Conservation (phyloP, 768 basidiomycete species). For the Boletus pseudopeckii region DNA sequence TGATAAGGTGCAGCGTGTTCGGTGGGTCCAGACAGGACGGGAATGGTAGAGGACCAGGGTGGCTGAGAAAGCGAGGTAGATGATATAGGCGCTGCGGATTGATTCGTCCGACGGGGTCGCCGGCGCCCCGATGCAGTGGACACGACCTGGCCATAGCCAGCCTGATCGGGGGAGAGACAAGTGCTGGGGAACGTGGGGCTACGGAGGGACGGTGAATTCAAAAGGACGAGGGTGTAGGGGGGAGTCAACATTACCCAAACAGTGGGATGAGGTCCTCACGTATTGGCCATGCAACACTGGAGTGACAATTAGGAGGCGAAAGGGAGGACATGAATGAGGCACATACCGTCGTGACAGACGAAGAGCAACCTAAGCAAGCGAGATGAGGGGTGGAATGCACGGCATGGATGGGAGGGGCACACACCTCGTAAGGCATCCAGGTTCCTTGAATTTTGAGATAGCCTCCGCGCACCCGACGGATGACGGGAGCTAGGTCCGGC, state of each 20-base stretch:
- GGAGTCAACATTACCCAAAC: slow-evolving; percentile 60
- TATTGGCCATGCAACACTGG: slow-evolving; percentile 84
- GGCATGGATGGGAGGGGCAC: slow-evolving; percentile 6
- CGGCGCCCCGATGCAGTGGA: slow-evolving; percentile 57
- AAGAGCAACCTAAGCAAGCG: slow-evolving; percentile 60
- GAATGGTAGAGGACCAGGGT: slow-evolving; percentile 50
- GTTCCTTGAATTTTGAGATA: slow-evolving; percentile 92
- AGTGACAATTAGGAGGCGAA: slow-evolving; percentile 12
- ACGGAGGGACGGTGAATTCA: slow-evolving; percentile 20
- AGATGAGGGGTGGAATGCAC: slow-evolving; percentile 20
- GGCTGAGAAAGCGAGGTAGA: slow-evolving; percentile 31
- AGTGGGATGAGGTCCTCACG: slow-evolving; percentile 83
- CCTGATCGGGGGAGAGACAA: slow-evolving; percentile 80
- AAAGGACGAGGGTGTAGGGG: not conserved
- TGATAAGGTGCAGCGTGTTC: slow-evolving; percentile 23
- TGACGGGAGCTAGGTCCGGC: slow-evolving; percentile 77
- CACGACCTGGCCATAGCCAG: slow-evolving; percentile 84
- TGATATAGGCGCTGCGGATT: slow-evolving; percentile 33
- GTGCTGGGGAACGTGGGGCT: slow-evolving; percentile 83
- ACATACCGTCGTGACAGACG: slow-evolving; percentile 74
- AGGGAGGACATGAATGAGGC: slow-evolving; percentile 11
- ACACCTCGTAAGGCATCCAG: slow-evolving; percentile 90
- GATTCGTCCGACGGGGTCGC: slow-evolving; percentile 53
- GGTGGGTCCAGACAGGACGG: slow-evolving; percentile 28
- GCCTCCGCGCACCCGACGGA: slow-evolving; percentile 81